Percentiles rank a stretch among this genome's conserved stretches.
Conservation (phyloP, 1,284 basidiomycete genomes). For the Sanguinoderma infundibulare region DNA sequence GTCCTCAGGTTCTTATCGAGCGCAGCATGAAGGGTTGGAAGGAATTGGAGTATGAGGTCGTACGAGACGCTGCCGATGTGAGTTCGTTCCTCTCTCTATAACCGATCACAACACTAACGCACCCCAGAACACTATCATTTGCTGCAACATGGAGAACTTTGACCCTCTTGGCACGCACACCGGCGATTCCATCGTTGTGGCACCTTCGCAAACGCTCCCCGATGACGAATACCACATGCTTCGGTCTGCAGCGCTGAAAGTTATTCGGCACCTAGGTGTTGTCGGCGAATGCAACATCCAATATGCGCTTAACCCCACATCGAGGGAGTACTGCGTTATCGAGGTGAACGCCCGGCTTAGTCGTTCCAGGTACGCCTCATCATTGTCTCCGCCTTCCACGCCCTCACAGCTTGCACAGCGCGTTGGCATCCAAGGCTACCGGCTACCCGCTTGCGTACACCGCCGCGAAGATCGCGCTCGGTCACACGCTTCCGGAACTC, state of each 20-base stretch:
- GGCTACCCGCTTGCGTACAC: slow-evolving; percentile 99
- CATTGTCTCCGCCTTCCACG: slow-evolving; percentile 41
- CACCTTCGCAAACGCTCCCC: slow-evolving; percentile 96
- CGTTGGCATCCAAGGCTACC: slow-evolving; percentile 98
- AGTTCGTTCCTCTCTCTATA: slow-evolving; percentile 36
- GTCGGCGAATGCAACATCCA: slow-evolving; percentile 99
- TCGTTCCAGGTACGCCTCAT: slow-evolving; percentile 43
- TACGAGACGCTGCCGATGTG: slow-evolving; percentile 94
- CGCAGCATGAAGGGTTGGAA: slow-evolving; percentile 99
- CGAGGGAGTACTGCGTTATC: slow-evolving; percentile 97
- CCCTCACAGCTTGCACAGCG: slow-evolving; percentile 62
- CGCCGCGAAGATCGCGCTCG: slow-evolving; percentile 99
- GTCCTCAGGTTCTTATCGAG: slow-evolving; percentile 97
- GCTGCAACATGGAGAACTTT: slow-evolving; percentile 99
- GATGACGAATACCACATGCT: slow-evolving; percentile 99
- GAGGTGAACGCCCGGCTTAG: slow-evolving; percentile 90
- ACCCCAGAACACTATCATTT: slow-evolving; percentile 88
- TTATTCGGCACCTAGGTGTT: slow-evolving; percentile 90
- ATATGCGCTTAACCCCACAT: slow-evolving; percentile 95
- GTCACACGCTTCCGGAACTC: slow-evolving; percentile 96
- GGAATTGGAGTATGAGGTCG: slow-evolving; percentile 99
- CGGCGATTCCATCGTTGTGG: slow-evolving; percentile 99
- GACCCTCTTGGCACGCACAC: slow-evolving; percentile 99
- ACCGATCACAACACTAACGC: slow-evolving; percentile 1
- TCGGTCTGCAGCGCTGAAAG: slow-evolving; percentile 94